These are phyloP conservation scores for Sarocladiaceae sp. DNA, from an alignment of 2,329 filamentous ascomycete species.

Conservation along the genomic window DNA sequence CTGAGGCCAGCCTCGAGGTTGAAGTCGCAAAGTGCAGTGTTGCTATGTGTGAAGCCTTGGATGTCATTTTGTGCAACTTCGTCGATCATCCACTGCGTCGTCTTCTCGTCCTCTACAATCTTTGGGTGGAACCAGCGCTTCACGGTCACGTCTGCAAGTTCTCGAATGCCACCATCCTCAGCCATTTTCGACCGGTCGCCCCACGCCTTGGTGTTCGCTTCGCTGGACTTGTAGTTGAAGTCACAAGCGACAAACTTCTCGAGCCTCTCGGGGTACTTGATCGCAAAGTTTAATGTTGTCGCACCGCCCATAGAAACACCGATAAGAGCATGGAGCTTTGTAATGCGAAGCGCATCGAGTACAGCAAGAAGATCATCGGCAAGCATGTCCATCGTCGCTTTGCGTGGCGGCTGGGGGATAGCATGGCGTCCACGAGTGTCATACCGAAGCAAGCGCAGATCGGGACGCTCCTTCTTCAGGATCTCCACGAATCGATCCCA, in stretches of 20 bases:
- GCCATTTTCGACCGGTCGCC: conserved; percentile 68
- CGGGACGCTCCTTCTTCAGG: conserved; percentile 55
- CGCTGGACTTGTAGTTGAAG: conserved; percentile 68
- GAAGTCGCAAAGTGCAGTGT: conserved; percentile 69
- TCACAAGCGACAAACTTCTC: conserved; percentile 68
- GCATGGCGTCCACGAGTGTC: conserved; percentile 65
- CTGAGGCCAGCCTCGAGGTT: conserved; percentile 57
- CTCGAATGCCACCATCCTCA: conserved; percentile 54
- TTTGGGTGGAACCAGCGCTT: conserved; percentile 72
- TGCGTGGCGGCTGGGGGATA: conserved; percentile 40
- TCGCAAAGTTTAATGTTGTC: conserved; percentile 68
- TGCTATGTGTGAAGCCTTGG: conserved; percentile 63
- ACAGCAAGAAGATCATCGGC: conserved; percentile 63
- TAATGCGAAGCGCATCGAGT: conserved; percentile 65
- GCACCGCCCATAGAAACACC: conserved; percentile 81
- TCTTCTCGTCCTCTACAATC: conserved; percentile 37
- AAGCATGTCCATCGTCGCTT: conserved; percentile 60
- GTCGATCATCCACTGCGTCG: conserved; percentile 52
- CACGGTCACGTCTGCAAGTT: conserved; percentile 67
- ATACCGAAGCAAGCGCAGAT: conserved; percentile 73
- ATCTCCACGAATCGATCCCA: conserved; percentile 70
- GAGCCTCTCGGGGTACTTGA: conserved; percentile 59
- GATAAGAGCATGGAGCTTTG: conserved; percentile 61
- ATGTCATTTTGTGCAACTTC: conserved; percentile 69
- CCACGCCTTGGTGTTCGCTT: conserved; percentile 76